Base-by-base conservation (phyloP, 306 rosid species). In the Leucaena leucocephala region DNA sequence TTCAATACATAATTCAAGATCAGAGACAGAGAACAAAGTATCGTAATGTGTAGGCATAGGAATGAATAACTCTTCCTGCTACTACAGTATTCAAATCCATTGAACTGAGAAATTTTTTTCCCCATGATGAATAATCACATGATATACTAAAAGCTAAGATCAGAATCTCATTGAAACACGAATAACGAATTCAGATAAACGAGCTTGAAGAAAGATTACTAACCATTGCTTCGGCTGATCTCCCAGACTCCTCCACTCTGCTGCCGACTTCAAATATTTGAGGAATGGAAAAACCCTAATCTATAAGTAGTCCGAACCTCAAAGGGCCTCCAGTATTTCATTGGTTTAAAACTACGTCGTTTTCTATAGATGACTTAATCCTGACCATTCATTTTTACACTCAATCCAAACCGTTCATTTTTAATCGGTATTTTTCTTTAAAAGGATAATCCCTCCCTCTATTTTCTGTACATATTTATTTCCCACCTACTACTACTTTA, bases 151-250 rank as follows among this genome's bases (percentile, higher is more conserved):
- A 33, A 48, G 0, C 7, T 33, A 22, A 48, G 36, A 48, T 48
- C 17, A 48, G 1, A 14, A 14, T 1, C 5, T 48, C 4, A 15
- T 13, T 48, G 43, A 15, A 14, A 8, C 61, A 34, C 6, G 34
- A 33, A 3, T 42, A 6, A 19, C 2, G 8, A 10, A 14, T 44
- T 69, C 40, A 17, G 16, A 3, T 15, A 48, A 43, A 71, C 55
- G 2, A 3, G 39, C 4, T 13, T 7, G 8, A 6, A 71, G 44
- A 33, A 8, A 71, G 7, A 14, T 4, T 54, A 16, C 76, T 49
- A 48, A 72, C 76, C 77, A 72, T 72, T 0, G 50, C 36, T 36
- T 27, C 27, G 27, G 66, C 50, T 35, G 62, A 50, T 71, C 44
- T 38, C 59, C 21, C 21, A 49, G n/a, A 15, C 55, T 49, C 55